Base-by-base conservation (phyloP, 306 rosid genomes). In the Vachellia pachyceras region DNA sequence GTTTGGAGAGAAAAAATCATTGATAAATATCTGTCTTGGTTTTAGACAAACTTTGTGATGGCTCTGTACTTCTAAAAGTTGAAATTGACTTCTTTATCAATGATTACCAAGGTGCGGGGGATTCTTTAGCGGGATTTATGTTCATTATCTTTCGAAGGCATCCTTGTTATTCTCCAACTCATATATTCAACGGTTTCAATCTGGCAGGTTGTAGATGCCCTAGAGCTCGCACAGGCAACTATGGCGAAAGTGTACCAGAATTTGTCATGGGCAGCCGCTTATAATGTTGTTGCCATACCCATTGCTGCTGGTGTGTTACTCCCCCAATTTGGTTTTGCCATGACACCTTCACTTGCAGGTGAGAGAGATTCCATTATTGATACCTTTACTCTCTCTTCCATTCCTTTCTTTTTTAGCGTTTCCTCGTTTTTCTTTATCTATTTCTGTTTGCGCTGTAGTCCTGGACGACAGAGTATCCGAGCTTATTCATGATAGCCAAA, bases 341-440 rank as follows among this genome's bases (percentile, higher is more conserved):
- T 95, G 99, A 93, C 98, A 49, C 99, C 99, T 49, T 93, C 99
- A 72, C 97, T 95, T 82, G 93, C 99, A 36, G 99, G 99, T 91
- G 72, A 82, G 87, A 66, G 77, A 63, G 77, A 35, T 29, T 68
- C 10, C 68, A 52, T 68, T 65, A 7, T 41, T 45, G 20, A 11
- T 49, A 71, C 72, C 25, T 67, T 57, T 57, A 57, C 29, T 57
- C 1, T 52, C 8, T 52, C 18, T 5, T 52, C 10, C 3, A 15
- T 6, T 8, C n/a, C n/a, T n/a, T n/a, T n/a, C 2, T 15, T 50
- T 8, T 4, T 5, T 13, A 17, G 57, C 17, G 57, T 50, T 50
- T 15, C 57, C 8, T 17, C 60, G 10, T 18, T 52, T 58, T 23
- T 57, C 64, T 22, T 22, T 22, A 0, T 20, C 64, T 57, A 2